phyloP scores from a whole-genome alignment of 306 rosid genomes.

The Trifolium pratense region DNA sequence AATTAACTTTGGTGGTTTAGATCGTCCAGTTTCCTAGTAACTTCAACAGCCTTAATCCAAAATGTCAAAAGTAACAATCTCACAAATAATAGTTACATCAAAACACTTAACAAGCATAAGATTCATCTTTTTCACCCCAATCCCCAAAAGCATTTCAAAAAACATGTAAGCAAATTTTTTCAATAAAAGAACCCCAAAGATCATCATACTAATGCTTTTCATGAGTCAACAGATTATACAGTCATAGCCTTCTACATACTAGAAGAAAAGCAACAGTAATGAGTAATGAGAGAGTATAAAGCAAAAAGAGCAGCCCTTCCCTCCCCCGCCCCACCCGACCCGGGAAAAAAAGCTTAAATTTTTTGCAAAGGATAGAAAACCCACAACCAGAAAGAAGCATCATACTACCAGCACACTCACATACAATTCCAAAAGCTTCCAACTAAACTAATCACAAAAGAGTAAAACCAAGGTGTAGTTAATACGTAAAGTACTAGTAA shows the following conservation, averaged over 20 bases:
- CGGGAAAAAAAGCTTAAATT: not conserved
- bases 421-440: constrained; percentile 21
- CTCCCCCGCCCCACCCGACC: not conserved
- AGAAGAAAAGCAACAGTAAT: constrained; percentile 16
- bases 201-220: constrained; percentile 10
- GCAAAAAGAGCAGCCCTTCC: constrained; percentile 14
- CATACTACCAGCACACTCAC: constrained; percentile 29
- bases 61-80: constrained; percentile 17
- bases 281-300: constrained; percentile 11
- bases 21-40: constrained; percentile 7
- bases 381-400: constrained; percentile 9
- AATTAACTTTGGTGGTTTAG: constrained; percentile 10
- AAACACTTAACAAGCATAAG: constrained; percentile 31
- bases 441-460: constrained; percentile 24
- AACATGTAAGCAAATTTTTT: not conserved
- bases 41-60: not conserved
- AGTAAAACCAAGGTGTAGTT: constrained; percentile 17
- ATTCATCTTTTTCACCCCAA: constrained; percentile 26
- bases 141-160: constrained; percentile 7
- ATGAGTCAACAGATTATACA: constrained; percentile 19
- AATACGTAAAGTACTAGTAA: constrained; percentile 23
- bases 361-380: not conserved
- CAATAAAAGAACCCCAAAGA: not conserved
- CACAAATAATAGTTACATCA: not conserved
- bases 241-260: not conserved